phyloP scores from a whole-genome alignment of 2,329 filamentous ascomycete genomes.

The Trichoderma sp. region DNA sequence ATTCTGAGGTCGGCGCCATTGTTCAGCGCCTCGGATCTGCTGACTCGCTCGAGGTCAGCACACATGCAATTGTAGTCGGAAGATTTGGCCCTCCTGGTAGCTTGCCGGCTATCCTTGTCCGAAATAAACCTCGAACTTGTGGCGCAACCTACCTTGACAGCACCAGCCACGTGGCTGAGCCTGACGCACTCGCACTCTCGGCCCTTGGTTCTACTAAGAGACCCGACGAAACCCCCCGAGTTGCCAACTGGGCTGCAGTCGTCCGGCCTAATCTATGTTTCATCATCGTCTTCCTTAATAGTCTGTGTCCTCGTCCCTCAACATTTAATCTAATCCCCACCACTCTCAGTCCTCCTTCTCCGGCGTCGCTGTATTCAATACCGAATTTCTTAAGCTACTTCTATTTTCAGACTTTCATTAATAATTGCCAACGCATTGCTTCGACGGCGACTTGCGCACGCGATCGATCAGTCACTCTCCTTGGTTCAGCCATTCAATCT shows the following conservation, averaged over 20 bases:
- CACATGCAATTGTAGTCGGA: neutral
- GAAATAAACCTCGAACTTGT: constrained; percentile 6
- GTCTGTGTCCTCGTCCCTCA: neutral
- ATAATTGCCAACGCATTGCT: neutral
- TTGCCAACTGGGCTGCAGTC: neutral
- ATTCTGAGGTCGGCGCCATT: constrained; percentile 36
- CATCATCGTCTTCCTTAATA: constrained; percentile 6
- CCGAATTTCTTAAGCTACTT: neutral
- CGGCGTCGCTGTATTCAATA: neutral
- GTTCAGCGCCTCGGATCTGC: constrained; percentile 24
- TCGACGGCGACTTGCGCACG: neutral
- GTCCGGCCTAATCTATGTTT: constrained; percentile 14
- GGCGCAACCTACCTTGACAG: neutral
- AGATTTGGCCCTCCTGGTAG: constrained; percentile 5
- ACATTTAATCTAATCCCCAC: constrained; percentile 1
- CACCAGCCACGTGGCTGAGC: constrained; percentile 13
- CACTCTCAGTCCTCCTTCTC: neutral
- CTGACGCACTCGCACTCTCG: neutral
- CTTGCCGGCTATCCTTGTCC: constrained; percentile 10
- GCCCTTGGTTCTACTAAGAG: neutral
- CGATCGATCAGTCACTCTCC: constrained; percentile 24
- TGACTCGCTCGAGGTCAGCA: constrained; percentile 2
- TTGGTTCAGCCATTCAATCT: neutral
- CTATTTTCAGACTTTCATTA: neutral
- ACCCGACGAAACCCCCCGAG: neutral